Evolutionary conservation across 2,329 filamentous ascomycete genomes (phyloP).

Genomic region (Xylaria hypoxylon): DNA sequence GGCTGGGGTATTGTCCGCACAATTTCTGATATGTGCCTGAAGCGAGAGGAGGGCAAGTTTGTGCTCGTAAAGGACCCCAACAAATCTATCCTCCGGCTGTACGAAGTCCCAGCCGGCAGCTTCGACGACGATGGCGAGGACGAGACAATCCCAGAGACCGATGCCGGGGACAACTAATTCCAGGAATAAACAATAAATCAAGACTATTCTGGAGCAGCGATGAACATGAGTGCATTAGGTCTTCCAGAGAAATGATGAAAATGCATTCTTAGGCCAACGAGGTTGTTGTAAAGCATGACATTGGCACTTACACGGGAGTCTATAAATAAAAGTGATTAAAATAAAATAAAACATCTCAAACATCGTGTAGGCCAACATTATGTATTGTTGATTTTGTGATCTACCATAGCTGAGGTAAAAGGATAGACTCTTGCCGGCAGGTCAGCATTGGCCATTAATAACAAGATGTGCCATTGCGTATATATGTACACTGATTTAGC

Average conservation of each 20-base stretch:
- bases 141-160: slow-evolving; percentile 64
- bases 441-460: no score
- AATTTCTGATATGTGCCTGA: slow-evolving; percentile 92
- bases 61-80: slow-evolving; percentile 92
- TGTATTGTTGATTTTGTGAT: not conserved
- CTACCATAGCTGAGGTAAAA: not conserved
- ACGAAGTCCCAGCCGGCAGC: slow-evolving; percentile 86
- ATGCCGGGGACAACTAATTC: slow-evolving; percentile 50
- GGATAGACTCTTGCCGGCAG: not conserved
- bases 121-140: slow-evolving; percentile 92
- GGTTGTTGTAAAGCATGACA: not conserved
- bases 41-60: slow-evolving; percentile 83
- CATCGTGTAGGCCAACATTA: not conserved
- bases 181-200: not conserved
- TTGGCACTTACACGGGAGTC: not conserved
- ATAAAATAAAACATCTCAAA: not conserved
- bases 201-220: not conserved
- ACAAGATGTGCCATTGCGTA: no score
- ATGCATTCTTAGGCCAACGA: not conserved
- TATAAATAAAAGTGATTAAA: slow-evolving; percentile 22
- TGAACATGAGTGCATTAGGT: not conserved
- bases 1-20: slow-evolving; percentile 99
- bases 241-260: slow-evolving; percentile 4
- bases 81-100: slow-evolving; percentile 92
- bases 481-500: no score